Evolutionary conservation across 169 alveolate genomes (phyloP).

Genomic region (Plasmodium inui): DNA sequence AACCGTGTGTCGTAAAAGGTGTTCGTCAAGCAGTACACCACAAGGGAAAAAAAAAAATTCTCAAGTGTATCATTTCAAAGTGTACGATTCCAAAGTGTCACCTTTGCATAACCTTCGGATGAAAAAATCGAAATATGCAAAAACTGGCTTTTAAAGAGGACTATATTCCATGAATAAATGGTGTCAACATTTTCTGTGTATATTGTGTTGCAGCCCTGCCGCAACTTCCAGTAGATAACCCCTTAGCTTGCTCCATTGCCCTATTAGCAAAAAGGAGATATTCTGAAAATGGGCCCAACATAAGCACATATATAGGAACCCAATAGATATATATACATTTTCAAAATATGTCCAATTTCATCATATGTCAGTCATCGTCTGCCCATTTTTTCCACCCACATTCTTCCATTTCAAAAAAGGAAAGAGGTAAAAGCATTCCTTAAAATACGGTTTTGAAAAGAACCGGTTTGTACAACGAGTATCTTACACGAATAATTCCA

Average conservation of each 20-base stretch:
- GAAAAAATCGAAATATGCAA: neutral
- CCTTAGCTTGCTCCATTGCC: neutral
- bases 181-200: neutral
- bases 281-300: neutral
- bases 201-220: neutral
- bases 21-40: neutral
- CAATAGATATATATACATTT: neutral
- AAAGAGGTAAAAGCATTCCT: neutral
- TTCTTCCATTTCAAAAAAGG: neutral
- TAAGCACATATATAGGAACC: neutral
- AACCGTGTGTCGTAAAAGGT: neutral
- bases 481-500: neutral
- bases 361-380: neutral
- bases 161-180: neutral
- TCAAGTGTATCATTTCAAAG: neutral
- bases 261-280: neutral
- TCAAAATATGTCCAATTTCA: neutral
- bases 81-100: neutral
- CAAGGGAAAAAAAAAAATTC: neutral
- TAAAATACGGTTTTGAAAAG: neutral
- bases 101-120: neutral
- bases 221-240: neutral
- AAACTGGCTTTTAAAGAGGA: neutral
- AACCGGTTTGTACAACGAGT: neutral
- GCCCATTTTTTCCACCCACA: neutral